These are phyloP conservation scores for Debaryomyces coudertii DNA, from an alignment of 1,139 yeast genomes.

Conservation along the genomic window DNA sequence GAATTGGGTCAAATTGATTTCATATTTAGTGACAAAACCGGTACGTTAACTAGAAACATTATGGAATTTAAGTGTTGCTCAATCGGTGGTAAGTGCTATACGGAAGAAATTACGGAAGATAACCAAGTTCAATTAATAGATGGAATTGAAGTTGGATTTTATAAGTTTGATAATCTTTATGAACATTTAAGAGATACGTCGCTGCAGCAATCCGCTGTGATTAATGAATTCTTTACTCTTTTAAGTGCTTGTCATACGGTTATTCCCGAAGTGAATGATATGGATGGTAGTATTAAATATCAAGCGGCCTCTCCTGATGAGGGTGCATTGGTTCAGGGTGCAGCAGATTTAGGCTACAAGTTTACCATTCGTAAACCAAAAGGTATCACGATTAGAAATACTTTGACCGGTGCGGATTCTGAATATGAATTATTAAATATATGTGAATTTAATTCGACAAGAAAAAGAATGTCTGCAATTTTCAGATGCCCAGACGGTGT, in stretches of 20 bases:
- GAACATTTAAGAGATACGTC: slow-evolving; percentile 47
- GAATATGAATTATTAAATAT: slow-evolving; percentile 81
- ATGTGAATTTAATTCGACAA: slow-evolving; percentile 95
- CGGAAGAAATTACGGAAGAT: slow-evolving; percentile 90
- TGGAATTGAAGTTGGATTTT: slow-evolving; percentile 81
- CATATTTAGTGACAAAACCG: slow-evolving; percentile 95
- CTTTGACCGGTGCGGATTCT: slow-evolving; percentile 34
- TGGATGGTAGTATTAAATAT: slow-evolving; percentile 71
- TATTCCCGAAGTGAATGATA: slow-evolving; percentile 78
- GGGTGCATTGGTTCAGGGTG: slow-evolving; percentile 98
- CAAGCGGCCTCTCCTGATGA: slow-evolving; percentile 99
- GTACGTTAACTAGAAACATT: slow-evolving; percentile 90
- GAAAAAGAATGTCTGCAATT: slow-evolving; percentile 97
- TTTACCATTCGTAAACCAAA: slow-evolving; percentile 87
- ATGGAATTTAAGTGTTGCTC: slow-evolving; percentile 97
- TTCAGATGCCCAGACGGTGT: slow-evolving; percentile 94
- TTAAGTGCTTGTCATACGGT: slow-evolving; percentile 97
- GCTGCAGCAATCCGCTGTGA: slow-evolving; percentile 59
- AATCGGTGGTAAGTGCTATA: slow-evolving; percentile 90
- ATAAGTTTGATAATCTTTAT: slow-evolving; percentile 68
- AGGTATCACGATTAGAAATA: slow-evolving; percentile 68
- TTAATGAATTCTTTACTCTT: slow-evolving; percentile 80
- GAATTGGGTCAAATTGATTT: slow-evolving; percentile 96
- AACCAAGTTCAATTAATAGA: slow-evolving; percentile 69
- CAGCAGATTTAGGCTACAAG: slow-evolving; percentile 78